phyloP scores from a whole-genome alignment of 345 rosid genomes.

The Aquilaria malaccensis region DNA sequence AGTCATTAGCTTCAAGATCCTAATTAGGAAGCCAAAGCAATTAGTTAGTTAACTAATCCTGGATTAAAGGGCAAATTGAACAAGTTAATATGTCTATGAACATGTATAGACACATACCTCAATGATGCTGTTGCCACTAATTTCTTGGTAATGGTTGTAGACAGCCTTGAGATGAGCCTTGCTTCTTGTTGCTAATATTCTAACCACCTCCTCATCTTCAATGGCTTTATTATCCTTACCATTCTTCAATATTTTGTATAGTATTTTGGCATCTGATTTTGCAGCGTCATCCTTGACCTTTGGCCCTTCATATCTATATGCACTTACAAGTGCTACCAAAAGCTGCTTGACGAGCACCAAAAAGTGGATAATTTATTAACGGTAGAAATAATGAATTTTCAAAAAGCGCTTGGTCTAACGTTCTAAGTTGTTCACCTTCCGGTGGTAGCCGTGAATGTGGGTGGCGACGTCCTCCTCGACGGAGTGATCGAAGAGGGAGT shows the following conservation, averaged over 20 bases:
- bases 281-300: conserved; percentile 44
- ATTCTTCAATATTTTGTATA: conserved; percentile 34
- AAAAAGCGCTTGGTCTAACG: too few species aligned
- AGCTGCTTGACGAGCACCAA: conserved; percentile 32
- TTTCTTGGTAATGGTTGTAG: conserved; percentile 40
- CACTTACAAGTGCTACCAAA: conserved; percentile 82
- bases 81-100: not conserved
- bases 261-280: conserved; percentile 58
- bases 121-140: conserved; percentile 34
- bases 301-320: conserved; percentile 83
- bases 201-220: conserved; percentile 58
- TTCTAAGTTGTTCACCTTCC: conserved; percentile 34
- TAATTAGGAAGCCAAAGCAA: conserved; percentile 15
- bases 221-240: conserved; percentile 24
- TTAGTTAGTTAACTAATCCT: not conserved
- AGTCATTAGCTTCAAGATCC: conserved; percentile 39
- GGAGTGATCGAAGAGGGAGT: conserved; percentile 74
- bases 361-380: too few species aligned
- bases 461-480: conserved; percentile 76
- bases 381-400: too few species aligned
- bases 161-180: conserved; percentile 55
- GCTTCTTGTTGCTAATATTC: conserved; percentile 80
- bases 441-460: conserved; percentile 33
- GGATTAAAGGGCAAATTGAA: too few species aligned
- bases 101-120: conserved; percentile 27